Evolutionary conservation across 148 eudicot species (phyloP), one percentile per base, ranked within the genome.

Genomic region (Fagopyrum homotropicum): DNA sequence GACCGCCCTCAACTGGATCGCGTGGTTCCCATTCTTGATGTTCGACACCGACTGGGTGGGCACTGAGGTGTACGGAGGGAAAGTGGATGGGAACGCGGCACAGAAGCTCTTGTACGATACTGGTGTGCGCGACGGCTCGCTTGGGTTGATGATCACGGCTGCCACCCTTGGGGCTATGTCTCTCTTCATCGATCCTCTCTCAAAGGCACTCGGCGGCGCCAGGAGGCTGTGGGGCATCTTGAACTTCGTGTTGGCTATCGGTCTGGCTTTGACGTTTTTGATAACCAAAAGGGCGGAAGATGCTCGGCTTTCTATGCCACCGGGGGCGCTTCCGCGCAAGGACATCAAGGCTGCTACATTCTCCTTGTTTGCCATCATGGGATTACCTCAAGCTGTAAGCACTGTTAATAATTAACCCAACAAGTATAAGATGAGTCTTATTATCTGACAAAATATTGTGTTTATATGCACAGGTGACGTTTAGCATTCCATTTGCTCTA

Each of bases 1-100:
- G 48, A 89, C 93, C 2, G 86, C 87, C 16, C 80, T 91, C 9
- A 89, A 88, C 6, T 91, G 93, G 90, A 83, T 91, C 35, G 91
- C 88, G 0, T 91, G 93, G 93, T 91, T 89, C 73, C 89, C 97
- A 0, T 91, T 89, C 79, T 43, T 88, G 45, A 82, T 88, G 86
- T 91, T 74, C 76, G 89, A 91, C 75, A 89, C 97, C 11, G 97
- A 91, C 75, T 91, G 97, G 97, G 91, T 89, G 73, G 94, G 92
- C 2, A 77, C 50, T 6, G 97, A 91, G 75, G 85, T 91, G 6
- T 91, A 82, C 45, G 97, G 97, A 7, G 97, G 97, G 6, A 30
- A 26, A 19, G 35, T 74, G 3, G 29, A 6, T 5, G 71, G 2
- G 75, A 79, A 43, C 5, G 9, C 19, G 0, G 19, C 14, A 7